Evolutionary conservation across 1,284 basidiomycete species (phyloP).

Genomic region (Filobasidium uniguttulatum): DNA sequence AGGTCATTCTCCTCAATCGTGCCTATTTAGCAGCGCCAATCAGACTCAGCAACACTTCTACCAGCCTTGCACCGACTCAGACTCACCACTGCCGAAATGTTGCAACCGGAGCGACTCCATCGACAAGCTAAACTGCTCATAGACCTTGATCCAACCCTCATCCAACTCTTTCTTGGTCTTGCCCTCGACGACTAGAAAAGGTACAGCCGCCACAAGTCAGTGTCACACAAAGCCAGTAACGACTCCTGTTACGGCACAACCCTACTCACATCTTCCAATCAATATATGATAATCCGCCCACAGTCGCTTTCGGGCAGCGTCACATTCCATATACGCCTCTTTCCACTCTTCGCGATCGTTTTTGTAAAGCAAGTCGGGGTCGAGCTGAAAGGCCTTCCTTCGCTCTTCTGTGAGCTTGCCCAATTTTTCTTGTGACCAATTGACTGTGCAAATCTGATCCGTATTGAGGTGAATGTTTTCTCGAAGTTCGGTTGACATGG

Average conservation of each 20-base stretch:
- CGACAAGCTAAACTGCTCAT: neutral
- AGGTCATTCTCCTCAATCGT: neutral
- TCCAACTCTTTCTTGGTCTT: neutral
- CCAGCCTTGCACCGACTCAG: neutral
- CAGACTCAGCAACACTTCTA: neutral
- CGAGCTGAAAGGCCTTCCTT: neutral
- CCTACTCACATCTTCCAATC: no score
- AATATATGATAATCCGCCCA: neutral
- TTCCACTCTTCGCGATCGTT: neutral
- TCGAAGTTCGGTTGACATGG: no score
- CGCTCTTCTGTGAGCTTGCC: neutral
- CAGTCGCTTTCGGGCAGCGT: neutral
- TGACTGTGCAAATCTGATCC: no score
- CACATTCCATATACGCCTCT: neutral
- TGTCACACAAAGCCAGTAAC: neutral
- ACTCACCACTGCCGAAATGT: neutral
- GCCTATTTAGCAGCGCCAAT: neutral
- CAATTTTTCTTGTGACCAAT: no score
- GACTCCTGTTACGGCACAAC: neutral
- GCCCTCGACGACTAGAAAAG: neutral
- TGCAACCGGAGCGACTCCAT: neutral
- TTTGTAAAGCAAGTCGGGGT: constrained; percentile 4
- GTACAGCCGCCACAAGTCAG: no score
- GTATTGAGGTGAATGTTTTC: no score
- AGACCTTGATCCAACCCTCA: neutral